These are phyloP conservation scores for Sclerotinia nivalis DNA, from an alignment of 2,329 filamentous ascomycete genomes.

Conservation along the genomic window DNA sequence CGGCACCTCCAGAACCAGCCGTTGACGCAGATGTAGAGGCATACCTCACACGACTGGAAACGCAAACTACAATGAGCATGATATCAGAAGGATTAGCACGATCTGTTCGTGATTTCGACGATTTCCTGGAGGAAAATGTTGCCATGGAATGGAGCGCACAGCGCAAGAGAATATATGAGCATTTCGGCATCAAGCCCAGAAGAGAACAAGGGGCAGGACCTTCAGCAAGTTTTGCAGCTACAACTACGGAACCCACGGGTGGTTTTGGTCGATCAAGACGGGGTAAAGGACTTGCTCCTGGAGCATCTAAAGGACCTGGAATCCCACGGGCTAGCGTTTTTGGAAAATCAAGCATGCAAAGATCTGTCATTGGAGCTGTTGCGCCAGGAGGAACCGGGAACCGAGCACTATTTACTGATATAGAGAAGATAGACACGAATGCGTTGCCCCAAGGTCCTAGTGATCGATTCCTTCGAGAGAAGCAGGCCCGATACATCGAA, in stretches of 20 bases:
- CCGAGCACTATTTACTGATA: slow-evolving; percentile 66
- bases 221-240: slow-evolving; percentile 37
- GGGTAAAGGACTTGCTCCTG: slow-evolving; percentile 47
- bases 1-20: slow-evolving; percentile 41
- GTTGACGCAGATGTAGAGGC: slow-evolving; percentile 70
- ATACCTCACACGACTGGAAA: slow-evolving; percentile 83
- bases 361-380: slow-evolving; percentile 84
- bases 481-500: slow-evolving; percentile 77
- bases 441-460: slow-evolving; percentile 55
- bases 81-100: slow-evolving; percentile 88
- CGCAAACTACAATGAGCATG: slow-evolving; percentile 87
- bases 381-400: slow-evolving; percentile 63
- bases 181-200: slow-evolving; percentile 80
- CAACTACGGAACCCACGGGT: slow-evolving; percentile 47
- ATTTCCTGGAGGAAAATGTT: slow-evolving; percentile 90
- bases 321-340: slow-evolving; percentile 56
- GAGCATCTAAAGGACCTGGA: slow-evolving; percentile 34
- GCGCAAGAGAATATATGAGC: slow-evolving; percentile 88
- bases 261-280: slow-evolving; percentile 62
- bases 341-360: slow-evolving; percentile 70
- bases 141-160: slow-evolving; percentile 96
- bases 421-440: slow-evolving; percentile 56
- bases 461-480: slow-evolving; percentile 76
- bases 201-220: slow-evolving; percentile 45
- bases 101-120: slow-evolving; percentile 88